Conservation (phyloP, 78 protist genomes). For the Paulinella micropora region DNA sequence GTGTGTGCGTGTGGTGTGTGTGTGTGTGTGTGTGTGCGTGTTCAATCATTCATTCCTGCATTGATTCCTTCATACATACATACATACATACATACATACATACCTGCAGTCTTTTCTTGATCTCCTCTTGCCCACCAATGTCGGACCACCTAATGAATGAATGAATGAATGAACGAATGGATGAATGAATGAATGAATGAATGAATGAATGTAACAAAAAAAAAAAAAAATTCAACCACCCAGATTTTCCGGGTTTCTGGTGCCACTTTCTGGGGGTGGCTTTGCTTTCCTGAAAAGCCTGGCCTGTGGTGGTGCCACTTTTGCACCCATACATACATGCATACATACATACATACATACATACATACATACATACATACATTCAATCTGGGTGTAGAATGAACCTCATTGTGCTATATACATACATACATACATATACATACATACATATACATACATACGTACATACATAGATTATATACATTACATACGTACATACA, state of each 20-base stretch:
- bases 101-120: neutral
- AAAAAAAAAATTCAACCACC: no score
- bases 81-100: no score
- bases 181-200: neutral
- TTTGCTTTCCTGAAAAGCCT: no score
- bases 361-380: neutral
- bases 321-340: neutral
- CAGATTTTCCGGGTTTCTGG: no score
- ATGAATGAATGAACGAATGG: neutral
- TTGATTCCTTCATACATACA: no score
- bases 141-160: neutral
- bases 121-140: neutral
- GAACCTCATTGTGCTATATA: no score
- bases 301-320: neutral
- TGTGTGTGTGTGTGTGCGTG: no score
- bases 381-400: no score
- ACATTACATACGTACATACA: neutral
- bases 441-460: neutral
- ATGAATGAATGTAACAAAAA: neutral
- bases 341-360: neutral
- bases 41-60: no score
- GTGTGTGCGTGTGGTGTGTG: no score
- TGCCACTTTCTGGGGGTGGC: no score
- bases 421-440: neutral
- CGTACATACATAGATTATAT: neutral